Evolutionary conservation across 2,329 filamentous ascomycete species (phyloP).

Genomic region (Chrysoporthe puriensis): DNA sequence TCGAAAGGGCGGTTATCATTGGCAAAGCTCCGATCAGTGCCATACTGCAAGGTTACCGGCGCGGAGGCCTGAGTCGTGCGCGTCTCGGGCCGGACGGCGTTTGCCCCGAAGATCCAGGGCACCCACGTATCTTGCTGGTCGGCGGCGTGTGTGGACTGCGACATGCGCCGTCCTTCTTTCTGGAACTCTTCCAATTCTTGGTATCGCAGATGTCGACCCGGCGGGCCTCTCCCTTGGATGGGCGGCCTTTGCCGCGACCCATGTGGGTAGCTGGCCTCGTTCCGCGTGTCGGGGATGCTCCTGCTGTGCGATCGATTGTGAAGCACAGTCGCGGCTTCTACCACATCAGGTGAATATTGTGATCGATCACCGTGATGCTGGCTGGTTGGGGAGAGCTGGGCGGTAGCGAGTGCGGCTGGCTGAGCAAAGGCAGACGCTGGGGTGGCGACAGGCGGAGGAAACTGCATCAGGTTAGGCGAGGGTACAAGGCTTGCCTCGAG

Average conservation of each 20-base stretch:
- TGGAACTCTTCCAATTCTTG: slow-evolving; percentile 48
- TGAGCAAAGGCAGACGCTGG: slow-evolving; percentile 26
- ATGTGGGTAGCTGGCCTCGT: slow-evolving; percentile 13
- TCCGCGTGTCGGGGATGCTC: neutral
- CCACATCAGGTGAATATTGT: slow-evolving; percentile 53
- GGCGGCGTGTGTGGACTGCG: slow-evolving; percentile 32
- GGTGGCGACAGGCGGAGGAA: slow-evolving; percentile 7
- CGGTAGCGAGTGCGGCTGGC: slow-evolving; percentile 32
- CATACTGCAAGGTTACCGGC: slow-evolving; percentile 61
- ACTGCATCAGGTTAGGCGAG: neutral
- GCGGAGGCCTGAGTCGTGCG: slow-evolving; percentile 38
- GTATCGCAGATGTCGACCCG: slow-evolving; percentile 47
- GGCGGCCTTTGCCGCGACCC: slow-evolving; percentile 10
- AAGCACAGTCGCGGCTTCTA: slow-evolving; percentile 60
- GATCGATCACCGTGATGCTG: slow-evolving; percentile 31
- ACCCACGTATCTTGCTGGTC: slow-evolving; percentile 36
- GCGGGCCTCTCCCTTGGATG: slow-evolving; percentile 33
- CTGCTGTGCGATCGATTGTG: slow-evolving; percentile 33
- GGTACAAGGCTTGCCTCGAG: slow-evolving; percentile 1
- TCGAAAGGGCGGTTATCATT: slow-evolving; percentile 58
- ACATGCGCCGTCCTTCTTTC: slow-evolving; percentile 42
- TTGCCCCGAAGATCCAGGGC: slow-evolving; percentile 17
- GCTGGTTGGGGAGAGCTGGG: slow-evolving; percentile 36
- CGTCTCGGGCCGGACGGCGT: slow-evolving; percentile 40
- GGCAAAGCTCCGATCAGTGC: slow-evolving; percentile 69